Percentiles rank a stretch among this genome's conserved stretches.
These are phyloP conservation scores for Dothideomycetes sp. DNA, from an alignment of 2,329 filamentous ascomycete species.

Conservation along the genomic window DNA sequence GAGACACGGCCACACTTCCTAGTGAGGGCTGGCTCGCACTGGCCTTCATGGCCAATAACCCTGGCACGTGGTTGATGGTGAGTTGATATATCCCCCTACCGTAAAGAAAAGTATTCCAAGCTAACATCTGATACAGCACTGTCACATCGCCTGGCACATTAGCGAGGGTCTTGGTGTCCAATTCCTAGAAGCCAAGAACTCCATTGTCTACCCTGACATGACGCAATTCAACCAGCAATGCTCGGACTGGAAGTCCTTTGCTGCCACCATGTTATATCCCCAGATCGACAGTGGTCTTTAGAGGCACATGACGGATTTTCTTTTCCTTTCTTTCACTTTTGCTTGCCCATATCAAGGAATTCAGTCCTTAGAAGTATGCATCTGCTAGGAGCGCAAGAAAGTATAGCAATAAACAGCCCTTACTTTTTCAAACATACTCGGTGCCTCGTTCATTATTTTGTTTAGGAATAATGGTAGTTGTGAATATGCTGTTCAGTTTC, in stretches of 20 bases:
- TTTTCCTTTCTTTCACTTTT: no score
- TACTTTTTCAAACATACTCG: no score
- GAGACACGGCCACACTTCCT: slow-evolving; percentile 39
- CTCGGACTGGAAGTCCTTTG: slow-evolving; percentile 25
- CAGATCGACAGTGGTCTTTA: slow-evolving; percentile 30
- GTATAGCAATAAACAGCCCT: no score
- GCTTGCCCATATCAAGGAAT: no score
- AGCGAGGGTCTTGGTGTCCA: slow-evolving; percentile 46
- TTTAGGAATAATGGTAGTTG: no score
- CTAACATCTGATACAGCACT: slow-evolving; percentile 2
- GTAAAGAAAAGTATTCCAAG: no score
- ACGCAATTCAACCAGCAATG: slow-evolving; percentile 18
- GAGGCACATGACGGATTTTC: not conserved
- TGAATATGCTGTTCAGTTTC: no score
- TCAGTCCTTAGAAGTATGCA: no score
- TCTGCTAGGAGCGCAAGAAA: no score
- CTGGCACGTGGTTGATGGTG: slow-evolving; percentile 41
- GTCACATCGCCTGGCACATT: slow-evolving; percentile 51
- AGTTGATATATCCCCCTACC: not conserved
- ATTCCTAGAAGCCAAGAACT: slow-evolving; percentile 35
- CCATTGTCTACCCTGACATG: slow-evolving; percentile 19
- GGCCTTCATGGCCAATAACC: slow-evolving; percentile 42
- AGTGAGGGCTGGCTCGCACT: slow-evolving; percentile 36
- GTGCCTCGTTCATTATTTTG: no score
- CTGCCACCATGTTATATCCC: slow-evolving; percentile 18